phyloP scores from a whole-genome alignment of 352 stramenopile species.

The Phytophthora citricola region DNA sequence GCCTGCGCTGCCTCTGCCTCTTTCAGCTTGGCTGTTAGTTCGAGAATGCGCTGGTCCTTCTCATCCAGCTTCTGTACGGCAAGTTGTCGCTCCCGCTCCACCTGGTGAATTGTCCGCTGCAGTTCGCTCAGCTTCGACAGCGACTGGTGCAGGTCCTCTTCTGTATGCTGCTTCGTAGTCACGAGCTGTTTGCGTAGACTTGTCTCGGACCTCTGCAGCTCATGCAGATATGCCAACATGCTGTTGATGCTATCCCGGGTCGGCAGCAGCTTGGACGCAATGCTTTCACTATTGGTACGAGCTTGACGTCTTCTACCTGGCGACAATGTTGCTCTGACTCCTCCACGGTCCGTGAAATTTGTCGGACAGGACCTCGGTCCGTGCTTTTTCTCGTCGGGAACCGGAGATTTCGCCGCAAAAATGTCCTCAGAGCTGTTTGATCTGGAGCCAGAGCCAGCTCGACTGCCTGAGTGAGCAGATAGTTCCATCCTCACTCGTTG shows the following conservation, averaged over 20 bases:
- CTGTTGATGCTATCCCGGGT: slow-evolving; percentile 61
- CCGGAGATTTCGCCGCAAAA: slow-evolving; percentile 19
- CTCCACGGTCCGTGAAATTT: slow-evolving; percentile 22
- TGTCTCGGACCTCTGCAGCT: slow-evolving; percentile 68
- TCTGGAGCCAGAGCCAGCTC: slow-evolving; percentile 35
- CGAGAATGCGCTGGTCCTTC: slow-evolving; percentile 42
- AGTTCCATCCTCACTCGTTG: slow-evolving; percentile 68
- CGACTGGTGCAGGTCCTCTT: slow-evolving; percentile 49
- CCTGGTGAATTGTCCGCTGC: slow-evolving; percentile 25
- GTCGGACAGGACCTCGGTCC: slow-evolving; percentile 47
- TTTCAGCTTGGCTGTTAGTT: slow-evolving; percentile 37
- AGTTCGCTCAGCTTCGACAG: slow-evolving; percentile 31
- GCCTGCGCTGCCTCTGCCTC: slow-evolving; percentile 27
- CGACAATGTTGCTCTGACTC: slow-evolving; percentile 21
- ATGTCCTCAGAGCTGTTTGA: slow-evolving; percentile 39
- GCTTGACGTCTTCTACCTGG: slow-evolving; percentile 9
- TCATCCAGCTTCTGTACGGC: slow-evolving; percentile 35
- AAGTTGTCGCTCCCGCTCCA: slow-evolving; percentile 25
- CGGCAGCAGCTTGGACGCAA: slow-evolving; percentile 61
- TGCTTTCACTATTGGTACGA: slow-evolving; percentile 27
- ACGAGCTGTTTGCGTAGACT: slow-evolving; percentile 64
- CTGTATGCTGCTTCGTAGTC: slow-evolving; percentile 46
- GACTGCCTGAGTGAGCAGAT: slow-evolving; percentile 23
- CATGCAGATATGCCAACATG: slow-evolving; percentile 72
- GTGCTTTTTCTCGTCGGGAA: slow-evolving; percentile 38